Evolutionary conservation across 2,329 filamentous ascomycete genomes (phyloP), one percentile per base, ranked within the genome.

Genomic region (Beauveria varroae): DNA sequence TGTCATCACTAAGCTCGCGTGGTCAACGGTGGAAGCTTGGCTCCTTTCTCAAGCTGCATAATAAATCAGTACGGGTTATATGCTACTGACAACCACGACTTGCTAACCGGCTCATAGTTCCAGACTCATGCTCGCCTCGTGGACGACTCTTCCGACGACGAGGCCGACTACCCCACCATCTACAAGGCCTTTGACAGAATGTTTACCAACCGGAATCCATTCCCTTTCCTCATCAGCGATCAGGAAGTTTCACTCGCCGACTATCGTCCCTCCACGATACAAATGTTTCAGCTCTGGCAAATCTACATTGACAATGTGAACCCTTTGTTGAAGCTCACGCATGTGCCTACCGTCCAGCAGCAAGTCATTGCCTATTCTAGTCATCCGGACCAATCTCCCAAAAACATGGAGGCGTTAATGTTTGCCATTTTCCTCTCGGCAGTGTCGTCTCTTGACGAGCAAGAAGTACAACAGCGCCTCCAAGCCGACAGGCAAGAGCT

Each of bases 301-400:
- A 79, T 84, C 18, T 90, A 88, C 68, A 79, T 90, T 47, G 82
- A 85, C 64, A 89, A 89, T 66, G 83, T 90, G 65, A 86, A 90
- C 65, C 86, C 87, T 0, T 69, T 91, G 6, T 76, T 89, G 52
- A 90, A 89, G 67, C 77, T 90, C 61, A 86, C 84, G 0, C 87
- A 90, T 67, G 81, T 84, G 0, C 86, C 86, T 0, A 88, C 81
- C 1, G 73, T 89, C 1, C 86, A 90, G 68, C 76, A 74, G n/a
- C 81, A 81, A 57, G 81, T 90, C 44, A 81, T 90, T 56, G 83
- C 86, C 62, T 85, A 85, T 8, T 81, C 80, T 41, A 79, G 81
- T 3, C 78, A 85, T 57, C 69, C 85, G 5, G 73, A 78, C 30
- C 81, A 79, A 64, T 80, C 86, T 4, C 74, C 79, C 1, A 80